Evolutionary conservation across 352 stramenopile genomes (phyloP).

Genomic region (Phytophthora constricta): DNA sequence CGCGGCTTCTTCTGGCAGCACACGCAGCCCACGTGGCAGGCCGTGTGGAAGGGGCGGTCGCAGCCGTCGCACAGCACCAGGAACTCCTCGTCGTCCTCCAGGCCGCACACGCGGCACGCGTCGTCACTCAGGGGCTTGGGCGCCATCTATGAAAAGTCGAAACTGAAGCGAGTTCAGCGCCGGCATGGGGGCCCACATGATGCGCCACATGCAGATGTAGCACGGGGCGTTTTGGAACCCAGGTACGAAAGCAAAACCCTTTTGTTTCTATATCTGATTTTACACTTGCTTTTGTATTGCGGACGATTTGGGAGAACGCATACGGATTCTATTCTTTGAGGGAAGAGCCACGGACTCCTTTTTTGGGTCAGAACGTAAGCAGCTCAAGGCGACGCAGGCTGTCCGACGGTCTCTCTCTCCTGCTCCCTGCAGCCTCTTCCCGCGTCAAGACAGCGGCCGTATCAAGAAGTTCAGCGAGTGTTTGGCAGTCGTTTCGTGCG

Average conservation of each 20-base stretch:
- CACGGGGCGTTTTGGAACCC: not conserved
- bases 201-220: not conserved
- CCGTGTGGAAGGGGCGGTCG: constrained; percentile 77
- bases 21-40: constrained; percentile 75
- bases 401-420: too few relatives aligned
- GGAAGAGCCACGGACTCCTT: too few relatives aligned
- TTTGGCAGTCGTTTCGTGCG: constrained; percentile 3
- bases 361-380: too few relatives aligned
- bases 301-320: too few relatives aligned
- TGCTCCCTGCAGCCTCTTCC: too few relatives aligned
- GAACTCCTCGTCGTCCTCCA: constrained; percentile 77
- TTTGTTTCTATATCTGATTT: too few relatives aligned
- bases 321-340: too few relatives aligned
- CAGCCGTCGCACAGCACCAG: constrained; percentile 85
- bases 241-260: not conserved
- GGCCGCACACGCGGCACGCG: constrained; percentile 82
- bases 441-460: too few relatives aligned
- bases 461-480: too few relatives aligned
- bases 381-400: too few relatives aligned
- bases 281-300: too few relatives aligned
- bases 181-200: not conserved
- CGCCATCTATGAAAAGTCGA: constrained; percentile 25
- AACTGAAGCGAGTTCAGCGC: not conserved
- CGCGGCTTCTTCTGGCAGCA: constrained; percentile 82
- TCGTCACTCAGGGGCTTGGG: constrained; percentile 58